Evolutionary conservation across 257 asterid genomes (phyloP).

Genomic region (Voacanga thouarsii): DNA sequence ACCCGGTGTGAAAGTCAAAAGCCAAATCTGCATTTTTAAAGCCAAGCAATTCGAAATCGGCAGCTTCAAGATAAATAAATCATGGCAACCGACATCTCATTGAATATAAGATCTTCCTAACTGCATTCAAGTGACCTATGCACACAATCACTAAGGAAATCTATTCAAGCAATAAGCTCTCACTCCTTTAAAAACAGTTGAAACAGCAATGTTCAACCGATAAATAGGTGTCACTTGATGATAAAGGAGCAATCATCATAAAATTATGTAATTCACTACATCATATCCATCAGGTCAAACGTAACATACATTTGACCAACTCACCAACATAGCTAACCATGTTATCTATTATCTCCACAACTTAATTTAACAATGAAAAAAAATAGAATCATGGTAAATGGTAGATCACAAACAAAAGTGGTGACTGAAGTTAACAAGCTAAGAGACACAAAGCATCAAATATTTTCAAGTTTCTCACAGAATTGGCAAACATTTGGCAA

Average conservation of each 20-base stretch:
- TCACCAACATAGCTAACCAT: slow-evolving; percentile 10
- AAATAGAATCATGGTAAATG: neutral
- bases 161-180: slow-evolving; percentile 35
- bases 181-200: slow-evolving; percentile 30
- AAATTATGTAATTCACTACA: slow-evolving; percentile 9
- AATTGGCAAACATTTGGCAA: neutral
- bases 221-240: slow-evolving; percentile 27
- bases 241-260: slow-evolving; percentile 22
- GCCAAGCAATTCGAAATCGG: slow-evolving; percentile 99
- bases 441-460: neutral
- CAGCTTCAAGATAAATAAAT: slow-evolving; percentile 88
- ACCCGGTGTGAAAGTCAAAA: slow-evolving; percentile 80
- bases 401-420: neutral
- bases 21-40: slow-evolving; percentile 99
- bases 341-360: slow-evolving; percentile 5
- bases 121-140: slow-evolving; percentile 63
- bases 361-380: slow-evolving; percentile 9
- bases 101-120: slow-evolving; percentile 65
- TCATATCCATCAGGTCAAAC: slow-evolving; percentile 10
- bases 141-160: slow-evolving; percentile 33
- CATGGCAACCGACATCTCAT: slow-evolving; percentile 86
- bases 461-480: neutral
- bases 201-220: slow-evolving; percentile 34
- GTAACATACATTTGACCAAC: slow-evolving; percentile 5
- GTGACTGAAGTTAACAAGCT: neutral